Conservation (phyloP, 495 filamentous ascomycete species). For the Copromyces sp. region DNA sequence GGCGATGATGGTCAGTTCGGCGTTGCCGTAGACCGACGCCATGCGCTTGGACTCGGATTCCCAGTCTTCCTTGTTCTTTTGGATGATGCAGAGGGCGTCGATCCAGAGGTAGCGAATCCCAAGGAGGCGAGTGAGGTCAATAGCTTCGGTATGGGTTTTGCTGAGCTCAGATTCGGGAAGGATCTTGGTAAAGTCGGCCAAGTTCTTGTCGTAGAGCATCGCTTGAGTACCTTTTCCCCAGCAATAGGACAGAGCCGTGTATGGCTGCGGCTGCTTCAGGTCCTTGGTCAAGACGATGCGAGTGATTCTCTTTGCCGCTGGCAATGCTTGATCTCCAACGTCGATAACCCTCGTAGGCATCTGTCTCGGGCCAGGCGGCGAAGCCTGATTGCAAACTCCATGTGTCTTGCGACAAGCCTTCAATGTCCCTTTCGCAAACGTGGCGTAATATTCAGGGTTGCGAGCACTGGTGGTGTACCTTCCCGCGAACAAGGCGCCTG, state of each 20-base stretch:
- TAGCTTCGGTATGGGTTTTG: neutral
- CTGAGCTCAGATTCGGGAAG: neutral
- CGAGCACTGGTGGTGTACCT: neutral
- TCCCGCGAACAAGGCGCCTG: neutral
- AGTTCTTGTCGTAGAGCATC: neutral
- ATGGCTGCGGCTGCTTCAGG: neutral
- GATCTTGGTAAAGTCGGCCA: neutral
- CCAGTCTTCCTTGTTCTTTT: neutral
- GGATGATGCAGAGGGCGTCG: neutral
- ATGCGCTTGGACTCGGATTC: neutral
- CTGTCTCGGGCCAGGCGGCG: neutral
- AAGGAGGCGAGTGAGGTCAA: neutral
- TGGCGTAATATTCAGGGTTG: neutral
- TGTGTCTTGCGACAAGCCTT: neutral
- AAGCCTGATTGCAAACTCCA: neutral
- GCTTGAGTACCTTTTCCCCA: neutral
- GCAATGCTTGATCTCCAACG: neutral
- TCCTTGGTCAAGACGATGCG: neutral
- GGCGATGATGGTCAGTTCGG: neutral
- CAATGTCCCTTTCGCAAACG: fast-evolving
- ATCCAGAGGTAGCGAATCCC: neutral
- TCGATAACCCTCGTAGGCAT: conserved; percentile 6
- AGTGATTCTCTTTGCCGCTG: fast-evolving
- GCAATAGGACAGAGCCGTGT: conserved; percentile 5
- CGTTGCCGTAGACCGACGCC: neutral